Evolutionary conservation across 1,139 yeast species (phyloP).

Genomic region (Sugiyamaella castrensis): DNA sequence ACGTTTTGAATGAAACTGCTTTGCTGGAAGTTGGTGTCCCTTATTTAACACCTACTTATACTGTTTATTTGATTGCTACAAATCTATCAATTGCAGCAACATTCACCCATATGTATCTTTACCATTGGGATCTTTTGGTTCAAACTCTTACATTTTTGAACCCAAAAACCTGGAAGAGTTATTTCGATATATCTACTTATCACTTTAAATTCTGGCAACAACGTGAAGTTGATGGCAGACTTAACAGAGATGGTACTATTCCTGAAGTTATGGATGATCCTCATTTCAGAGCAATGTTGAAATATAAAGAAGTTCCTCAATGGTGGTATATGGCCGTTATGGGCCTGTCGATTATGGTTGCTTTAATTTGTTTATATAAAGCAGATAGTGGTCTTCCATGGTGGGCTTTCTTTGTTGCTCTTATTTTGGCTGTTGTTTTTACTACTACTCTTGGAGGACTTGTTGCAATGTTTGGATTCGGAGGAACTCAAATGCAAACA

Average conservation of each 20-base stretch:
- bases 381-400: conserved; percentile 48
- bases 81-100: conserved; percentile 36
- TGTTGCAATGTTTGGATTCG: conserved; percentile 43
- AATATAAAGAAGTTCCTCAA: conserved; percentile 59
- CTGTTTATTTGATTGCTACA: conserved; percentile 33
- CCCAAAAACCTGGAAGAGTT: conserved; percentile 16
- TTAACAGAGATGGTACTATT: conserved; percentile 31
- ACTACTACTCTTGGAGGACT: conserved; percentile 44
- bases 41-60: conserved; percentile 33
- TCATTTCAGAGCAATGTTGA: conserved; percentile 52
- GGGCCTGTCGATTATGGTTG: conserved; percentile 45
- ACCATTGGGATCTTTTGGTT: conserved; percentile 22
- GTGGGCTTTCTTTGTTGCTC: conserved; percentile 51
- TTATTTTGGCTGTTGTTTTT: conserved; percentile 46
- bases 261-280: conserved; percentile 50
- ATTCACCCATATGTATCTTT: conserved; percentile 31
- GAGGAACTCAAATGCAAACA: conserved; percentile 41
- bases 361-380: conserved; percentile 45
- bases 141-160: conserved; percentile 19
- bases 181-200: conserved; percentile 5
- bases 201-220: conserved; percentile 20
- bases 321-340: conserved; percentile 51
- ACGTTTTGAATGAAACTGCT: conserved; percentile 26
- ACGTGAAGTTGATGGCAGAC: conserved; percentile 26
- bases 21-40: conserved; percentile 32